Evolutionary conservation across 768 basidiomycete species (phyloP), one percentile per base, ranked within the genome.

Genomic region (Trametes punicea): DNA sequence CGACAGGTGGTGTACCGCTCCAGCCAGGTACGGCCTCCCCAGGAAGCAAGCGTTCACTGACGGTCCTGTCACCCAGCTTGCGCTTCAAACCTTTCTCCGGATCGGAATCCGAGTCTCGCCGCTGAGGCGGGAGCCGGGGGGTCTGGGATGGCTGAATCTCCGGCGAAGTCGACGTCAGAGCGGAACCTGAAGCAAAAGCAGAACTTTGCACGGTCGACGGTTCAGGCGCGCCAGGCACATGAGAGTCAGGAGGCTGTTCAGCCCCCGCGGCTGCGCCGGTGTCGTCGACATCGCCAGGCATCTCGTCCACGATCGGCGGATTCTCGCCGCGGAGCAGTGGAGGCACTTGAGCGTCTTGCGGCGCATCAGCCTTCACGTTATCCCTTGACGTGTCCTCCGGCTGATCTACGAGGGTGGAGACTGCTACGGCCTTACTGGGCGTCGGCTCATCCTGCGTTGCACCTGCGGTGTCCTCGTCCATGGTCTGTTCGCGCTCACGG

Each of bases 11-110:
- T 21, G 55, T 47, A 18, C 53, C 47, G 38, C 60, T 54, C 33
- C 46, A 30, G 6, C 56, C 27, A 31, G 36, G 21, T 6, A 34
- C 15, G 8, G 33, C 15, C 39, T 65, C 67, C 4, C 46, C 62
- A 4, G 63, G 62, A 6, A 62, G 46, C 23, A 59, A 45, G 6
- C 80, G 81, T 58, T 81, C 75, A 65, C 87, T 88, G 1, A 83
- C 77, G 21, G 81, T 85, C 41, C 87, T 80, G 68, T 89, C 85
- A 36, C 77, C 74, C 56, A 82, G 76, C 64, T 88, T 88, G 61
- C 88, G 82, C 69, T 88, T 89, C 54, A 85, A 69, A 38, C 79
- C 80, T 69, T 85, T 87, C 51, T 86, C 85, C 49, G 65, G 60
- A 4, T 71, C 69, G 30, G 69, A 68, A 38, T 74, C 70, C 13